Conservation (phyloP, 768 basidiomycete genomes). For the Pisolithus albus region DNA sequence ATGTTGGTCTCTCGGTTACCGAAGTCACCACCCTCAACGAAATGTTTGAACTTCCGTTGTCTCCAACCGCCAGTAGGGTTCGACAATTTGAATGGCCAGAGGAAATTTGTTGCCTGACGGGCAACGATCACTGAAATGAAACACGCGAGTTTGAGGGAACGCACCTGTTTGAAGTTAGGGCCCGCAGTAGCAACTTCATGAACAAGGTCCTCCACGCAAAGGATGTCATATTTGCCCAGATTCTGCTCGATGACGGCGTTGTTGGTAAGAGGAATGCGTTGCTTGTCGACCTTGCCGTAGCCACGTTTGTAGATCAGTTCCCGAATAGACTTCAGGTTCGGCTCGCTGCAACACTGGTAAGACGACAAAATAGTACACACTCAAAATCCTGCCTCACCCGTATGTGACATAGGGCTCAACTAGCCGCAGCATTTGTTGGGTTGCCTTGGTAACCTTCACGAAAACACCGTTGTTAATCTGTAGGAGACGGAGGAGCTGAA, state of each 20-base stretch:
- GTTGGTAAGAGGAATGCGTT: slow-evolving; percentile 91
- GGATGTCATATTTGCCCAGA: slow-evolving; percentile 92
- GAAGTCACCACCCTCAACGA: slow-evolving; percentile 92
- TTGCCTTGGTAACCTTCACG: slow-evolving; percentile 93
- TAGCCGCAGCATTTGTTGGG: slow-evolving; percentile 95
- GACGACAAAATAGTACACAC: background rate
- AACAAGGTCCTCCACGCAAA: slow-evolving; percentile 94
- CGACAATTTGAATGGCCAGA: slow-evolving; percentile 99
- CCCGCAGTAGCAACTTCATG: slow-evolving; percentile 94
- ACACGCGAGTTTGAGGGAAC: slow-evolving; percentile 17
- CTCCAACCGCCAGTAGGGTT: slow-evolving; percentile 99
- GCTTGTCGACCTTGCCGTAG: slow-evolving; percentile 97
- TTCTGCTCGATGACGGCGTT: slow-evolving; percentile 87
- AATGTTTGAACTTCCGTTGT: slow-evolving; percentile 96
- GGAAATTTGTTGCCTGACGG: slow-evolving; percentile 79
- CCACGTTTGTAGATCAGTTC: slow-evolving; percentile 99
- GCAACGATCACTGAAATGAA: slow-evolving; percentile 6
- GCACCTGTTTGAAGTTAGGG: slow-evolving; percentile 97
- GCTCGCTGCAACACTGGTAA: slow-evolving; percentile 52
- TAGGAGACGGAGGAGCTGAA: slow-evolving; percentile 95
- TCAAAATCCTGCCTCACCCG: slow-evolving; percentile 49
- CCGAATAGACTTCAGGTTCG: slow-evolving; percentile 93
- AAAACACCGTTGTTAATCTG: slow-evolving; percentile 99
- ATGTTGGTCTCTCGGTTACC: slow-evolving; percentile 96
- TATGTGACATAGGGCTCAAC: slow-evolving; percentile 98